phyloP scores from a whole-genome alignment of 106 monocot genomes.

The Dendrobium catenatum region DNA sequence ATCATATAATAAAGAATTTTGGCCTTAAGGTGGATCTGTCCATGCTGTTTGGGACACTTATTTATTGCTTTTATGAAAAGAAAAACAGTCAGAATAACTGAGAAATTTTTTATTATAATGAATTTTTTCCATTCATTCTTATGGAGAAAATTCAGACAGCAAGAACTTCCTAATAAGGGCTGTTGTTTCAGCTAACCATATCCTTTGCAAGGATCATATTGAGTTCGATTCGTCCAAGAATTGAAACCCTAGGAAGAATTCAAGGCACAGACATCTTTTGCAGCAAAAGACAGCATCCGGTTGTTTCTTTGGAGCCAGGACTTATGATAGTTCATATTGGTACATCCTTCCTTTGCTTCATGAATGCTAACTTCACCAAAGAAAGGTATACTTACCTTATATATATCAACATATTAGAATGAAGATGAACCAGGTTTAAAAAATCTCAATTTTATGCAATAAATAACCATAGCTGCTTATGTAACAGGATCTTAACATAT shows the following conservation, averaged over 20 bases:
- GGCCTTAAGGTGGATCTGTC: too few relatives aligned
- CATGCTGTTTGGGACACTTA: too few relatives aligned
- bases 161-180: not conserved
- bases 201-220: constrained; percentile 74
- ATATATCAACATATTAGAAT: not conserved
- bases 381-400: constrained; percentile 39
- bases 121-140: too few relatives aligned
- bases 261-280: constrained; percentile 65
- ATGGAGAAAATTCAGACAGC: too few relatives aligned
- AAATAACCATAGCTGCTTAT: not conserved
- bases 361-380: constrained; percentile 70
- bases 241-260: constrained; percentile 70
- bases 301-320: constrained; percentile 13
- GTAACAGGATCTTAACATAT: constrained; percentile 44
- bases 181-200: constrained; percentile 44
- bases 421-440: not conserved
- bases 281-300: constrained; percentile 59
- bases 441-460: not conserved
- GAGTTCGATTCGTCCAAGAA: constrained; percentile 34
- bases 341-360: constrained; percentile 63
- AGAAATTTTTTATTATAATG: too few relatives aligned
- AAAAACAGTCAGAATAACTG: too few relatives aligned
- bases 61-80: too few relatives aligned
- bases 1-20: too few relatives aligned
- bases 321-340: constrained; percentile 47